These are phyloP conservation scores for Blastobotrys apis DNA, from an alignment of 1,139 yeast genomes.

Conservation along the genomic window DNA sequence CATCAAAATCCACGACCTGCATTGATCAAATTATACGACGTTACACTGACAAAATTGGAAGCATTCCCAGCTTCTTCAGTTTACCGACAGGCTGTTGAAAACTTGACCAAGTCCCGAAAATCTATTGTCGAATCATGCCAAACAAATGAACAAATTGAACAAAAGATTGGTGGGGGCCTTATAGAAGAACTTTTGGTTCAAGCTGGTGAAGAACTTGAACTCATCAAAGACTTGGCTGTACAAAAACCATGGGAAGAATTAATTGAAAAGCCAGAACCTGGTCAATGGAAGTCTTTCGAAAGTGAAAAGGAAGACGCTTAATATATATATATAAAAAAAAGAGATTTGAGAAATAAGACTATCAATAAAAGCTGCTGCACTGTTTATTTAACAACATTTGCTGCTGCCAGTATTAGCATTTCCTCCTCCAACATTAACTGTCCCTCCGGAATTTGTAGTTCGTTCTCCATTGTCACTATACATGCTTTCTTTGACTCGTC, in stretches of 20 bases:
- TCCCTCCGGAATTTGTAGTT: conserved; percentile 22
- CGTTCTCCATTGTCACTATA: conserved; percentile 34
- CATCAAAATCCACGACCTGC: conserved; percentile 88
- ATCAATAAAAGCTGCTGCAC: too few species aligned
- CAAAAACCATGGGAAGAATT: conserved; percentile 56
- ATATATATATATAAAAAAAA: too few species aligned
- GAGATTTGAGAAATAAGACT: too few species aligned
- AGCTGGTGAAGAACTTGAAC: conserved; percentile 74
- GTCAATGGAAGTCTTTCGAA: conserved; percentile 38
- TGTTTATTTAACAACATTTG: conserved; percentile 28
- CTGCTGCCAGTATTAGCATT: conserved; percentile 11
- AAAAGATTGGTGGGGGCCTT: conserved; percentile 73
- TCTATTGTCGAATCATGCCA: conserved; percentile 61
- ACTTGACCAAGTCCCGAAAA: conserved; percentile 66
- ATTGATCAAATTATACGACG: conserved; percentile 61
- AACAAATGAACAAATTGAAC: conserved; percentile 64
- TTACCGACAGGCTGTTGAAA: conserved; percentile 72
- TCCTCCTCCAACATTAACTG: conserved; percentile 20
- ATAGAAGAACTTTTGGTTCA: conserved; percentile 80
- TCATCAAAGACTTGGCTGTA: conserved; percentile 64
- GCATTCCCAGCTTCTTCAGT: conserved; percentile 68
- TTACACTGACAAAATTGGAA: conserved; percentile 57
- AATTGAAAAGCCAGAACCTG: conserved; percentile 39
- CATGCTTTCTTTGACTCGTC: conserved; percentile 76
- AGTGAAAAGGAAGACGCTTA: conserved; percentile 4